Evolutionary conservation across 495 filamentous ascomycete species (phyloP).

Genomic region (Podospora pseudopauciseta): DNA sequence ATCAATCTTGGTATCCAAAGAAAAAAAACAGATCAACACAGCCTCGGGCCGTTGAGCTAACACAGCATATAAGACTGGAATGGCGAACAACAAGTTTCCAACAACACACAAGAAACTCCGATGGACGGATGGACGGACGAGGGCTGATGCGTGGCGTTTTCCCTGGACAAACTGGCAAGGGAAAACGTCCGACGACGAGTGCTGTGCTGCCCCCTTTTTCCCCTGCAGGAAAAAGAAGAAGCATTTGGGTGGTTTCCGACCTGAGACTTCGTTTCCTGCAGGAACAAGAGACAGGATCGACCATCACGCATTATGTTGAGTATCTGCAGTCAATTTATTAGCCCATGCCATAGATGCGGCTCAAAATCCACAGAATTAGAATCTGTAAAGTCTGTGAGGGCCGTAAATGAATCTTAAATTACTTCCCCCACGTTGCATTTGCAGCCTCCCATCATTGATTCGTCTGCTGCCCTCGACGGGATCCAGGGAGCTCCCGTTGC

Average conservation of each 20-base stretch:
- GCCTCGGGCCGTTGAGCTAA: conserved; percentile 1
- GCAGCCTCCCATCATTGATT: not conserved
- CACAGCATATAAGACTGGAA: conserved; percentile 3
- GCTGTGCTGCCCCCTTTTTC: conserved; percentile 1
- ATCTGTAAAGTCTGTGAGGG: not conserved
- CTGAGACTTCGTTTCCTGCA: conserved; percentile 18
- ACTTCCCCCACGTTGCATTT: conserved; percentile 4
- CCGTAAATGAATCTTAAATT: conserved; percentile 16
- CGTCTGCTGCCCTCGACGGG: not conserved
- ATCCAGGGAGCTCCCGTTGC: conserved; percentile 1
- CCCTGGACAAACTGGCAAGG: not conserved
- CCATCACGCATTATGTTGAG: not conserved
- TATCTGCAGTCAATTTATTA: not conserved
- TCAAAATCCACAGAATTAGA: conserved; percentile 11
- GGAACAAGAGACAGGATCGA: conserved; percentile 20
- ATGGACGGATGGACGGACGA: not conserved
- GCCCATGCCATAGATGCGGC: conserved; percentile 11
- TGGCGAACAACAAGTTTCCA: not conserved
- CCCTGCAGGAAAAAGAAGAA: not conserved
- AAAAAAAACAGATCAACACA: conserved; percentile 3
- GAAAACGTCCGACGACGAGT: not conserved
- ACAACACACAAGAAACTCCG: not conserved
- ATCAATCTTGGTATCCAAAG: conserved; percentile 5
- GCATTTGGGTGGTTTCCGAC: not conserved
- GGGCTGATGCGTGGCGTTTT: not conserved